Percentiles rank a stretch among this genome's conserved stretches.
phyloP scores from a whole-genome alignment of 2,329 filamentous ascomycete species.

The Paracoccidioides lutzii region DNA sequence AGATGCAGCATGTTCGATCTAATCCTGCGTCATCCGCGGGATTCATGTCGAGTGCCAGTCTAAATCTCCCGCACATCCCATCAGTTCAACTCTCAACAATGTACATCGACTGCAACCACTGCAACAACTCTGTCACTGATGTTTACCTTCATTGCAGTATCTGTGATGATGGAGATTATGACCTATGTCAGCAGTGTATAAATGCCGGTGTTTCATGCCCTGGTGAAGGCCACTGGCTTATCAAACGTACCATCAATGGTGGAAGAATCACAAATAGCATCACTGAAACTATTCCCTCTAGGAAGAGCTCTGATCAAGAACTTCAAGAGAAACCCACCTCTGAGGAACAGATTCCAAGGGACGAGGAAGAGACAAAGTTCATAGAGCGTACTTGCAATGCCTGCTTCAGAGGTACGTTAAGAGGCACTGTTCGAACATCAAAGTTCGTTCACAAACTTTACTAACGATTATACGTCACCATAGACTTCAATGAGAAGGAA shows the following conservation, averaged over 20 bases:
- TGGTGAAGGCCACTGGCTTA: constrained; percentile 75
- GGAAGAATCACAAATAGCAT: constrained; percentile 66
- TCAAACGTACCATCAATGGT: constrained; percentile 72
- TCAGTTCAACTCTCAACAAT: constrained; percentile 22
- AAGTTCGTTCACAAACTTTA: neutral
- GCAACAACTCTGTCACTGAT: constrained; percentile 63
- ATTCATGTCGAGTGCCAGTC: neutral
- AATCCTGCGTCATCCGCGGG: neutral
- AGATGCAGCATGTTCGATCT: neutral
- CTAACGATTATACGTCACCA: constrained; percentile 15
- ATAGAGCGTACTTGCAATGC: constrained; percentile 39
- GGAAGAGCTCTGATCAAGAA: constrained; percentile 20
- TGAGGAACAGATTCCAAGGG: neutral
- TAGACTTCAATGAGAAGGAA: constrained; percentile 59
- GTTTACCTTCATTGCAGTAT: constrained; percentile 89
- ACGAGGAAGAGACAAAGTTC: neutral
- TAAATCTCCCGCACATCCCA: no score
- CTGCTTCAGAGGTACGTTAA: constrained; percentile 46
- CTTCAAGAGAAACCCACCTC: neutral
- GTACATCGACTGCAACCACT: constrained; percentile 89
- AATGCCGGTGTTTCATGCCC: constrained; percentile 63
- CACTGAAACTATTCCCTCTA: constrained; percentile 65
- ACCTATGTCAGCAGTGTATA: constrained; percentile 74
- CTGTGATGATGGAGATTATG: constrained; percentile 87
- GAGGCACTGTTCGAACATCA: neutral